These are phyloP conservation scores for Xylaria sp. DNA, from an alignment of 2,329 filamentous ascomycete genomes.

Conservation along the genomic window DNA sequence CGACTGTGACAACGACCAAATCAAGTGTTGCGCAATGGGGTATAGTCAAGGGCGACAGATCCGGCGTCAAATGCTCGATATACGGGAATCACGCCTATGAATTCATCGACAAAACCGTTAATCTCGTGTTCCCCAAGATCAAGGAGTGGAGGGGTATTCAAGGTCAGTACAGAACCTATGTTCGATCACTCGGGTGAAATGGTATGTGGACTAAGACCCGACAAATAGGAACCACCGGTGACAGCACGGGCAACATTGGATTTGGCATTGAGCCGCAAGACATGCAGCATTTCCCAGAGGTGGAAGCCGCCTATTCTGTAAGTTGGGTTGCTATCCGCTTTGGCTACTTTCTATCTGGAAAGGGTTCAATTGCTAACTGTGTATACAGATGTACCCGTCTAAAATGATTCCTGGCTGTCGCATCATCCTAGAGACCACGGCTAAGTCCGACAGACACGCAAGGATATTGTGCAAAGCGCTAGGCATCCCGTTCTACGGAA, in stretches of 20 bases:
- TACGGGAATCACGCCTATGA: constrained; percentile 84
- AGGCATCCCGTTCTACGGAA: constrained; percentile 85
- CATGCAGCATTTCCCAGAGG: constrained; percentile 88
- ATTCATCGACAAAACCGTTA: constrained; percentile 89
- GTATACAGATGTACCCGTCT: constrained; percentile 64
- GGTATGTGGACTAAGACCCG: constrained; percentile 16
- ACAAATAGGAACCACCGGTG: constrained; percentile 70
- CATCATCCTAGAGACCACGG: constrained; percentile 84
- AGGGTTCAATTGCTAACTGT: constrained; percentile 18
- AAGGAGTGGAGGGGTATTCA: constrained; percentile 88
- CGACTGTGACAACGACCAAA: constrained; percentile 74
- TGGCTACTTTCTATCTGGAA: background rate
- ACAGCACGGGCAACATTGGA: constrained; percentile 85
- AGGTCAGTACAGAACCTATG: constrained; percentile 47
- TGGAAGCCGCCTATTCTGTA: constrained; percentile 95
- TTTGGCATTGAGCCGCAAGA: constrained; percentile 82
- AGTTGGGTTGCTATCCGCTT: constrained; percentile 52
- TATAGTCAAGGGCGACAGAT: constrained; percentile 74
- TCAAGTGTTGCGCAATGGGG: constrained; percentile 79
- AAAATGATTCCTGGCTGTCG: constrained; percentile 87
- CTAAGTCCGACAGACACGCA: constrained; percentile 85
- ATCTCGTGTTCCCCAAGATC: constrained; percentile 91
- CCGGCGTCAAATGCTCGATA: constrained; percentile 81
- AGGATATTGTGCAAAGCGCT: constrained; percentile 77
- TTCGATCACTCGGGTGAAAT: background rate